phyloP scores from a whole-genome alignment of 768 basidiomycete species.

The Wakefieldia striispora region DNA sequence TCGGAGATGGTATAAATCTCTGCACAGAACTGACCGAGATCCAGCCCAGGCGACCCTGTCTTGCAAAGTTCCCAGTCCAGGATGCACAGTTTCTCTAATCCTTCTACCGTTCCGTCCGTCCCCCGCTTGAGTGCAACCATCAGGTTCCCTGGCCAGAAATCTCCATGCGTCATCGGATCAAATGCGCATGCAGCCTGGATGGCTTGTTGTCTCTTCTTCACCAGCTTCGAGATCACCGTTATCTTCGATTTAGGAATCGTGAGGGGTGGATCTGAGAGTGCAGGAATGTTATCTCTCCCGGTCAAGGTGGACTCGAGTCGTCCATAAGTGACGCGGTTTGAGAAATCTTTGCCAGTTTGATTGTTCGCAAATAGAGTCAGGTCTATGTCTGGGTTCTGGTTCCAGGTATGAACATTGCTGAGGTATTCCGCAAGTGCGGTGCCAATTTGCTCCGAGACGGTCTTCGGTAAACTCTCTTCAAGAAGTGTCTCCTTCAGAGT shows the following conservation, averaged over 20 bases:
- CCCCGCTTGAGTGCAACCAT: conserved; percentile 40
- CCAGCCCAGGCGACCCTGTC: conserved; percentile 54
- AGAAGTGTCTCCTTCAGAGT: conserved; percentile 44
- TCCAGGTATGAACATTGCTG: conserved; percentile 49
- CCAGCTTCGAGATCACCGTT: conserved; percentile 32
- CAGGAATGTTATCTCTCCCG: conserved; percentile 30
- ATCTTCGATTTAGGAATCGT: conserved; percentile 38
- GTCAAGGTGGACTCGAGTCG: conserved; percentile 39
- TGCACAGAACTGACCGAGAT: conserved; percentile 64
- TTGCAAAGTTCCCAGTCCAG: conserved; percentile 68
- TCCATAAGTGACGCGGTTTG: conserved; percentile 44
- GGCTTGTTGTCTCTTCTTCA: conserved; percentile 24
- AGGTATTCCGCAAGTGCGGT: conserved; percentile 54
- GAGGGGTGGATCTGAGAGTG: conserved; percentile 42
- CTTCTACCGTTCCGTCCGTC: conserved; percentile 19
- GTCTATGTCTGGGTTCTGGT: conserved; percentile 29
- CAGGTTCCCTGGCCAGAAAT: conserved; percentile 74
- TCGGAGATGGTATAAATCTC: conserved; percentile 52
- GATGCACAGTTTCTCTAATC: conserved; percentile 43
- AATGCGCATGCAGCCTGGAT: conserved; percentile 29
- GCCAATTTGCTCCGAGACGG: conserved; percentile 46
- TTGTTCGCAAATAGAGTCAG: conserved; percentile 41
- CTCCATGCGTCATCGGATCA: conserved; percentile 44
- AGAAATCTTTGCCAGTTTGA: conserved; percentile 39
- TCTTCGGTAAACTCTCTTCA: conserved; percentile 29